Conservation (phyloP, 805 yeast genomes). For the Ogataea glucozyma region DNA sequence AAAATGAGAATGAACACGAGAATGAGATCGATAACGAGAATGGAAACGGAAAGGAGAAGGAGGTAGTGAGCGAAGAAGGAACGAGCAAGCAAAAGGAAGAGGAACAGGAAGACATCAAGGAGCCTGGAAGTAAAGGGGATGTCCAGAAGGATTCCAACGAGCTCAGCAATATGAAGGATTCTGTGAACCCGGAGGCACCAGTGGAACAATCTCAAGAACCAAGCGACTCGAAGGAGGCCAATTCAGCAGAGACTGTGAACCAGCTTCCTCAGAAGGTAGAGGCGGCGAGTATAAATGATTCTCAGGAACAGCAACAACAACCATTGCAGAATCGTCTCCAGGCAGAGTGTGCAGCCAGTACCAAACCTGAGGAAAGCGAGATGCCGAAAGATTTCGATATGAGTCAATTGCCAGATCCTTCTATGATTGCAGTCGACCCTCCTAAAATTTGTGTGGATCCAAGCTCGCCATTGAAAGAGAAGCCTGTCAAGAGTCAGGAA, state of each 20-base stretch:
- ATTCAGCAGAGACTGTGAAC: neutral
- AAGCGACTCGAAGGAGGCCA: constrained; percentile 3
- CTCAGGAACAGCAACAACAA: constrained; percentile 8
- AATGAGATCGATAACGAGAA: constrained; percentile 5
- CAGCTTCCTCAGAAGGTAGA: constrained; percentile 13
- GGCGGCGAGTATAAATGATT: too few species aligned
- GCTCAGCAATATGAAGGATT: too few species aligned
- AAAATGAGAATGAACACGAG: constrained; percentile 18
- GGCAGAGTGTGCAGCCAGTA: neutral
- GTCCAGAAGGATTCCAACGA: too few species aligned
- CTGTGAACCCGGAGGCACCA: too few species aligned
- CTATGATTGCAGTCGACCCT: constrained; percentile 25
- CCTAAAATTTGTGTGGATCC: too few species aligned
- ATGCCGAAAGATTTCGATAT: constrained; percentile 37
- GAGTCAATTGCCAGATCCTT: constrained; percentile 37
- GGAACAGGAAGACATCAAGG: neutral
- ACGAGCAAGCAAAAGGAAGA: constrained; percentile 10
- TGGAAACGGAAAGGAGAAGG: neutral
- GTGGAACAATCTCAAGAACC: too few species aligned
- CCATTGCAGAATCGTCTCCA: constrained; percentile 22
- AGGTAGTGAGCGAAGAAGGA: neutral
- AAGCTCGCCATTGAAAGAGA: neutral
- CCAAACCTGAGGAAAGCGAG: neutral
- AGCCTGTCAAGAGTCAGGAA: neutral
- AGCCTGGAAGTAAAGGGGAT: too few species aligned